A percentile compares a stretch with the other conserved stretches of the same genome.
Evolutionary conservation across 164 flowering plant species (phyloP).

Genomic region (Tetracentron sinense): DNA sequence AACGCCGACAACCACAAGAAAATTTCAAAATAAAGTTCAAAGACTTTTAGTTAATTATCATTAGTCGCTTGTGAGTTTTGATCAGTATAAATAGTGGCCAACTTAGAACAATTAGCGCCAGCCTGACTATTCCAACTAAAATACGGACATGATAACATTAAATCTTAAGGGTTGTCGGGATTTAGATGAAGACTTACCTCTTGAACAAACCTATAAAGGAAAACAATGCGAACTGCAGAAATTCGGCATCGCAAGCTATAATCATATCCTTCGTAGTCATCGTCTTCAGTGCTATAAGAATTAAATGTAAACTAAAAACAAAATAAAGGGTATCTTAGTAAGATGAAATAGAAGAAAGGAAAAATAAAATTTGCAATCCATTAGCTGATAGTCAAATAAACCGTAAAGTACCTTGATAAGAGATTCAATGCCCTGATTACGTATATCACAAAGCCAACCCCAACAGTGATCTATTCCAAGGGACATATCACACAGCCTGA

Average conservation of each 20-base stretch:
- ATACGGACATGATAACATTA: neutral
- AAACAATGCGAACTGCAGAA: constrained; percentile 91
- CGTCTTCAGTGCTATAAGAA: constrained; percentile 86
- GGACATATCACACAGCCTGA: constrained; percentile 80
- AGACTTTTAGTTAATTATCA: neutral
- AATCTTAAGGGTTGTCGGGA: neutral
- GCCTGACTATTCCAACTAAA: neutral
- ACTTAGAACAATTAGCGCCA: neutral
- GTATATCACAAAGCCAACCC: constrained; percentile 97
- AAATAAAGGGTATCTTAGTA: constrained; percentile 4
- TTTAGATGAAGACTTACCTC: constrained; percentile 53
- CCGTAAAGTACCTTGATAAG: constrained; percentile 66
- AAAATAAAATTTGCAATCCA: neutral
- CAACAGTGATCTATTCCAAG: constrained; percentile 71
- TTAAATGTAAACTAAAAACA: constrained; percentile 68
- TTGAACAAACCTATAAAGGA: constrained; percentile 89
- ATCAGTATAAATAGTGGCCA: neutral
- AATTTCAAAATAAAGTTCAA: neutral
- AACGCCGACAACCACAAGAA: neutral
- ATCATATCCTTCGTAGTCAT: constrained; percentile 93
- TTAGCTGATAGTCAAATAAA: constrained; percentile 5
- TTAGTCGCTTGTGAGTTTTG: neutral
- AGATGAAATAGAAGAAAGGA: neutral
- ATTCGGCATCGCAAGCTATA: constrained; percentile 83
- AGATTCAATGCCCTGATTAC: constrained; percentile 84